Conservation (phyloP, 495 filamentous ascomycete species). For the Penicillium macrosclerotiorum region DNA sequence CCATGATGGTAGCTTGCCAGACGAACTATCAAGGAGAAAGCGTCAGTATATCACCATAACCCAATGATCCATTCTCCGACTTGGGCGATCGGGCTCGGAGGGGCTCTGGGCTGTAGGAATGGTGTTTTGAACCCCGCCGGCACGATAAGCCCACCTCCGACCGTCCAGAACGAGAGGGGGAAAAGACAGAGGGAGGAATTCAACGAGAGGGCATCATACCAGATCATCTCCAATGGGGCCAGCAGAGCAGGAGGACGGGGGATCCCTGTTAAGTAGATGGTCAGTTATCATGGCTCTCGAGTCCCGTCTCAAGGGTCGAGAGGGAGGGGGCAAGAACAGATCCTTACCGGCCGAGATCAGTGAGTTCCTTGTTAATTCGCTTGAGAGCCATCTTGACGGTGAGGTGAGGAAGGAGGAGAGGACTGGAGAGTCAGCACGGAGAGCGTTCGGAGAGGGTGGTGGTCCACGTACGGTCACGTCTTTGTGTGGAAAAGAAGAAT, state of each 20-base stretch:
- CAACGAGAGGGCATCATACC: constrained; percentile 58
- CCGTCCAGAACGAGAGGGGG: constrained; percentile 3
- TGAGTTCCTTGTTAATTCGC: constrained; percentile 99
- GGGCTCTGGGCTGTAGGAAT: constrained; percentile 5
- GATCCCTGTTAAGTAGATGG: constrained; percentile 62
- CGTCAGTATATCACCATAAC: constrained; percentile 19
- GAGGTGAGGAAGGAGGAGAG: constrained; percentile 18
- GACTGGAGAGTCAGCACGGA: constrained; percentile 8
- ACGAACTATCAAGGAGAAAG: constrained; percentile 68
- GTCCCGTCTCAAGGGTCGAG: not conserved
- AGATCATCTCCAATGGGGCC: constrained; percentile 96
- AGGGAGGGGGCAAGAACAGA: constrained; percentile 6
- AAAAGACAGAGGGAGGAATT: constrained; percentile 3
- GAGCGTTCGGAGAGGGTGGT: not conserved
- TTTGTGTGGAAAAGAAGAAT: constrained; percentile 32
- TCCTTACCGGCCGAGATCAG: constrained; percentile 94
- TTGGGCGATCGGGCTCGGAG: constrained; percentile 3
- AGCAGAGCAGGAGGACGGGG: constrained; percentile 97
- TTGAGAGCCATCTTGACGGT: constrained; percentile 84
- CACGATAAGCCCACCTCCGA: constrained; percentile 17
- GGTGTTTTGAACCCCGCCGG: constrained; percentile 22
- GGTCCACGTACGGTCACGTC: constrained; percentile 30
- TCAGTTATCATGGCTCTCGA: constrained; percentile 11
- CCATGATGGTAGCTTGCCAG: constrained; percentile 99
- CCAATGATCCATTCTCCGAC: constrained; percentile 4